Percentiles rank a stretch among this genome's conserved stretches.
Evolutionary conservation across 257 asterid species (phyloP).

Genomic region (Petunia axillaris): DNA sequence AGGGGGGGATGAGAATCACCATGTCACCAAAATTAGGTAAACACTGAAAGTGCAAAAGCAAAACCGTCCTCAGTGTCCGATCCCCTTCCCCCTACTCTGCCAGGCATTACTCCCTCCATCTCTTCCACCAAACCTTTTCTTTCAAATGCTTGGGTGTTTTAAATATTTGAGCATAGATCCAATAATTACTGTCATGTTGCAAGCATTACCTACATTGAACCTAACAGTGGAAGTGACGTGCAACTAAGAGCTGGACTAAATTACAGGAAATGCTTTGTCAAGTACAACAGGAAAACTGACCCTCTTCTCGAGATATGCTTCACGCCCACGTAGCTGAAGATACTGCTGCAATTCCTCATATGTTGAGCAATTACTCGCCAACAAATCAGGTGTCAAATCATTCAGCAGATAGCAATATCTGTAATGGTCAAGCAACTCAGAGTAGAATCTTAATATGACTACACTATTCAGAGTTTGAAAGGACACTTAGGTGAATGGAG

Average conservation of each 20-base stretch:
- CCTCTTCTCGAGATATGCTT: constrained; percentile 86
- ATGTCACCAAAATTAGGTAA: neutral
- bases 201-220: constrained; percentile 14
- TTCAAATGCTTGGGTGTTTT: neutral
- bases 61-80: neutral
- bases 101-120: constrained; percentile 15
- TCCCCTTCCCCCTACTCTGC: neutral
- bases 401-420: constrained; percentile 51
- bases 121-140: constrained; percentile 15
- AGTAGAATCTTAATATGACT: neutral
- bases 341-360: constrained; percentile 43
- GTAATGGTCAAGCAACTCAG: constrained; percentile 16
- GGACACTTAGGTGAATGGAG: neutral
- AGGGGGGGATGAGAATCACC: neutral
- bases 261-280: neutral
- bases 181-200: constrained; percentile 7
- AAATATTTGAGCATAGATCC: neutral
- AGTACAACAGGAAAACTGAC: constrained; percentile 47
- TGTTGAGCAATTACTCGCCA: constrained; percentile 38
- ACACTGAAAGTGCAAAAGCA: neutral
- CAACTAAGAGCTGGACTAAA: neutral
- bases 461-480: neutral
- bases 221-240: neutral
- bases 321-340: constrained; percentile 61
- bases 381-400: constrained; percentile 42